phyloP scores from a whole-genome alignment of 2,329 filamentous ascomycete species.

The Xylaria sp. region DNA sequence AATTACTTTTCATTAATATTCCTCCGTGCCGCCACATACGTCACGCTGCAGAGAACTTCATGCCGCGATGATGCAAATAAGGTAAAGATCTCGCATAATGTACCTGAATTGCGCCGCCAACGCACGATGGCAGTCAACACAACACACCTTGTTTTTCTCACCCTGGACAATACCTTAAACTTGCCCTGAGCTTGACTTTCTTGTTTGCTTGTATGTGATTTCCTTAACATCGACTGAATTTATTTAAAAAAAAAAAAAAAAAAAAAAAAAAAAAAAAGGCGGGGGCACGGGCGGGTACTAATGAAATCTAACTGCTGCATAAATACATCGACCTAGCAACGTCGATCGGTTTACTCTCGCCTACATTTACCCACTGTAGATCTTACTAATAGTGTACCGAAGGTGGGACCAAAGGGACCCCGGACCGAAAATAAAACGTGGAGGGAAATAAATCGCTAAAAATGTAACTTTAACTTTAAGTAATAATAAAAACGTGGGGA shows the following conservation, averaged over 20 bases:
- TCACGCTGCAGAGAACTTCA: conserved; percentile 24
- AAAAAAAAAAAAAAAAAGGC: no score
- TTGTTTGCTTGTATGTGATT: not conserved
- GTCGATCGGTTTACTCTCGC: conserved; percentile 10
- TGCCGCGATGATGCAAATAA: conserved; percentile 16
- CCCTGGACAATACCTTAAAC: not conserved
- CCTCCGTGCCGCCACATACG: conserved; percentile 17
- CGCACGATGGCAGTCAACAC: not conserved
- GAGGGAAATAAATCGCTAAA: not conserved
- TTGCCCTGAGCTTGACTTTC: not conserved
- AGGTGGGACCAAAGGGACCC: conserved; percentile 20
- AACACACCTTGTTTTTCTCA: not conserved
- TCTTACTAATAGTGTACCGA: not conserved
- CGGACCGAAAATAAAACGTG: conserved; percentile 16
- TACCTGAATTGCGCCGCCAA: conserved; percentile 22
- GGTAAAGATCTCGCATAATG: conserved; percentile 27
- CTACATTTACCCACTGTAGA: not conserved
- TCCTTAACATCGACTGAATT: not conserved
- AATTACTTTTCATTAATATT: not conserved
- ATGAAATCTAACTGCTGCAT: not conserved
- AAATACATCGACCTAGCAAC: not conserved
- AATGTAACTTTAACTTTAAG: no score
- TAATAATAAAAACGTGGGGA: not conserved
- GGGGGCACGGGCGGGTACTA: not conserved
- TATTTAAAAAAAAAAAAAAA: no score